Base-by-base conservation (phyloP, 441 rosid species). In the Gossypium gossypioides region DNA sequence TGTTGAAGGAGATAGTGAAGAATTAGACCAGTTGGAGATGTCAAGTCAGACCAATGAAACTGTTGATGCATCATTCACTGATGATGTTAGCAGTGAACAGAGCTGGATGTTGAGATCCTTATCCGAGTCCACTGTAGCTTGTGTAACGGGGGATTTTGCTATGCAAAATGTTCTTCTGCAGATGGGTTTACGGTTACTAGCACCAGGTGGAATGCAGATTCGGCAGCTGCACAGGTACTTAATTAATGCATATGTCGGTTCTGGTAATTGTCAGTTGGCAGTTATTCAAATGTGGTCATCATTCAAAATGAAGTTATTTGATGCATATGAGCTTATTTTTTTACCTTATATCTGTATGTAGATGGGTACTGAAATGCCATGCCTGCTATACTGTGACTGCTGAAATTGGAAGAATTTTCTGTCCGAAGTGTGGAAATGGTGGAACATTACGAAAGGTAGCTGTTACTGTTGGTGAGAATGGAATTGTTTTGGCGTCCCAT, bases 91-190 rank as follows among this genome's bases (percentile, higher is more conserved):
- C 78, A 91, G 96, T 46, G 96, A 92, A 81, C 88, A 91, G 78
- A 91, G 97, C 77, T 87, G 91, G 96, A 82, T 85, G 79, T 65
- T 88, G 76, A 89, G 95, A 80, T 91, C 97, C 27, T 81, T 95
- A 51, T 89, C 99, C 1, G 96, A 95, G 74, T 92, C 99, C 19
- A 88, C 86, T 74, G 89, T 95, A 22, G 98, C 97, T 77, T 95
- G 99, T 79, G 83, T 95, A 68, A 95, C 95, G 58, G 84, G 89
- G 73, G 99, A 95, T 81, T 89, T 74, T 75, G 98, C 98, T 2
- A 92, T 92, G 98, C 98, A 92, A 83, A 92, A 95, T 81, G 98
- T 92, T 79, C 85, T 95, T 60, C 87, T 95, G 69, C 99, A 91
- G 85, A 92, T 95, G 90, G 99, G 98, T 42, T 88, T 95, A 73